Conservation (phyloP, 371 early-diverging fungal species). For the Apophysomyces sp. region DNA sequence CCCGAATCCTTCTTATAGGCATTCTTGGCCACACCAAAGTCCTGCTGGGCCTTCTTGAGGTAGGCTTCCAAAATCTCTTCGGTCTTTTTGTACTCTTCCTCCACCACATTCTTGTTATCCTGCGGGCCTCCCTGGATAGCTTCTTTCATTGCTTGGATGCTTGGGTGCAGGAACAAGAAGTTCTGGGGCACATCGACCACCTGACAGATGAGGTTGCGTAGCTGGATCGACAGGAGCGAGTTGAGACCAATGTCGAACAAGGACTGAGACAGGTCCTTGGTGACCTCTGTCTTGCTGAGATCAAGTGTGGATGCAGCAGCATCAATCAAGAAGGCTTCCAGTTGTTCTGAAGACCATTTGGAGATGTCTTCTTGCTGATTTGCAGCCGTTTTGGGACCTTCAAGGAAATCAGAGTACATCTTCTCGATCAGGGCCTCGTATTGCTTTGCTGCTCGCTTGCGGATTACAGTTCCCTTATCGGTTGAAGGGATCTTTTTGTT, state of each 20-base stretch:
- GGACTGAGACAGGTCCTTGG: neutral
- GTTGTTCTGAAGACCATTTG: neutral
- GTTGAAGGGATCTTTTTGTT: constrained; percentile 20
- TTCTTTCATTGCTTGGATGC: constrained; percentile 11
- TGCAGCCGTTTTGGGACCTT: neutral
- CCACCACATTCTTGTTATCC: constrained; percentile 2
- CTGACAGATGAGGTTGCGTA: neutral
- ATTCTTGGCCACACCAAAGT: constrained; percentile 16
- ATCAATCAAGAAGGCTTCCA: neutral
- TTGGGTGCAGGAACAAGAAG: constrained; percentile 34
- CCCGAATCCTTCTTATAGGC: neutral
- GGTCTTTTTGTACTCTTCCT: constrained; percentile 7
- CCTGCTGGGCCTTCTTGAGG: constrained; percentile 14
- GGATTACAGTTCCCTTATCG: constrained; percentile 31
- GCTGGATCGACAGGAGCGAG: constrained; percentile 2
- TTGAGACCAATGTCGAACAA: constrained; percentile 9
- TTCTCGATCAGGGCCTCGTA: constrained; percentile 24
- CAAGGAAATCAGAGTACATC: constrained; percentile 26
- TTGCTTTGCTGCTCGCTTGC: constrained; percentile 16
- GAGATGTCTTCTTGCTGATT: neutral
- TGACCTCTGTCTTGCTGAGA: neutral
- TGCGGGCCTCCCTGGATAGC: neutral
- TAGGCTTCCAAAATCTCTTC: constrained; percentile 5
- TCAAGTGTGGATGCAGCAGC: neutral
- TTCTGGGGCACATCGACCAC: constrained; percentile 22